These are phyloP conservation scores for Vitis riparia DNA, from an alignment of 164 flowering plant genomes.

Conservation along the genomic window DNA sequence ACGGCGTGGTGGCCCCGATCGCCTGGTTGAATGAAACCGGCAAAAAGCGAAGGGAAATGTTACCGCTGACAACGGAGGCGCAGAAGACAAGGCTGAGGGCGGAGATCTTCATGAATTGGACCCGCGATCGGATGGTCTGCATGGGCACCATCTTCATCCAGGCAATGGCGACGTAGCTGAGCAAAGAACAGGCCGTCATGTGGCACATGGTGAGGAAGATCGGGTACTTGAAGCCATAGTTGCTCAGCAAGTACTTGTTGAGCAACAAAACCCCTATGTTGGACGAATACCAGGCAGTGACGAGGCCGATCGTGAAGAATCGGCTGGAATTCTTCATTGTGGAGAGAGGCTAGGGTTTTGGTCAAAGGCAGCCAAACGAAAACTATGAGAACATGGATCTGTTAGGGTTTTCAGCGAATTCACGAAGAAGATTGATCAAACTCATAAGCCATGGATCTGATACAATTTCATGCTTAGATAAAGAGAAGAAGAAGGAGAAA, in stretches of 20 bases:
- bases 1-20: slow-evolving; percentile 72
- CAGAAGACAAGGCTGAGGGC: slow-evolving; percentile 60
- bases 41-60: slow-evolving; percentile 53
- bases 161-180: slow-evolving; percentile 64
- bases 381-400: background rate
- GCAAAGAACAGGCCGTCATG: slow-evolving; percentile 68
- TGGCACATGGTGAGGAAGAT: slow-evolving; percentile 78
- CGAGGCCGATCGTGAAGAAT: slow-evolving; percentile 66
- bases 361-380: background rate
- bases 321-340: slow-evolving; percentile 36
- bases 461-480: no score
- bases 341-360: slow-evolving; percentile 1
- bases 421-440: no score
- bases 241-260: slow-evolving; percentile 71
- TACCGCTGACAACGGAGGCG: slow-evolving; percentile 69
- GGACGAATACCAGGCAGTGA: slow-evolving; percentile 61
- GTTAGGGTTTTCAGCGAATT: slow-evolving; percentile 6
- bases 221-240: slow-evolving; percentile 76
- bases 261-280: slow-evolving; percentile 68
- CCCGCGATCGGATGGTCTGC: slow-evolving; percentile 66
- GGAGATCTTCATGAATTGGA: slow-evolving; percentile 63
- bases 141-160: slow-evolving; percentile 73
- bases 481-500: background rate
- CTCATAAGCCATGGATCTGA: no score
- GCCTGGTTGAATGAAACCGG: slow-evolving; percentile 75